Evolutionary conservation across 78 protist species (phyloP).

Genomic region (Pelomyxa schiedti): DNA sequence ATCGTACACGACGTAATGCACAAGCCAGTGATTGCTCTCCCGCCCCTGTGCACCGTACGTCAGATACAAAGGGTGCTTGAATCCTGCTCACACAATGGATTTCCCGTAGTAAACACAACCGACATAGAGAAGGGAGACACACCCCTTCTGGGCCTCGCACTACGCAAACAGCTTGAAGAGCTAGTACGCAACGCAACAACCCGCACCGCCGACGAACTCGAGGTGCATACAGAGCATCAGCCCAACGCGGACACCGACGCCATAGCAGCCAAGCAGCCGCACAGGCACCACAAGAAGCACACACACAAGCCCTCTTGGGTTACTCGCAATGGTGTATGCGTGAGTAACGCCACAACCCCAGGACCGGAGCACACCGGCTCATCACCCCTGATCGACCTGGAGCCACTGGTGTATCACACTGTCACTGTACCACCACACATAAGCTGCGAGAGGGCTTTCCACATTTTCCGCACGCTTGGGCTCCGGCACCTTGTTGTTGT

Average conservation of each 20-base stretch:
- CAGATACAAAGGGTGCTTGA: neutral
- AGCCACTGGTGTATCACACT: neutral
- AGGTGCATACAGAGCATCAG: no score
- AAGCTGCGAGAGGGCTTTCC: neutral
- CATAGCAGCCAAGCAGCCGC: no score
- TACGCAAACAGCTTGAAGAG: no score
- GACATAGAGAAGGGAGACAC: neutral
- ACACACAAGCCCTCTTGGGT: no score
- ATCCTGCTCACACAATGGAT: neutral
- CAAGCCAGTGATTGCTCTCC: neutral
- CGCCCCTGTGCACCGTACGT: no score
- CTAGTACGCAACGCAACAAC: no score
- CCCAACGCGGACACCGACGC: no score
- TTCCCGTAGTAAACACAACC: constrained; percentile 1
- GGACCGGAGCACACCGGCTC: no score
- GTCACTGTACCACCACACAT: neutral
- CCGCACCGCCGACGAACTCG: no score
- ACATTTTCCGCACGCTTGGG: constrained; percentile 5
- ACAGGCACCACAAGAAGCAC: no score
- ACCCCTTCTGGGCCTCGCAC: neutral
- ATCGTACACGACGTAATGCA: neutral
- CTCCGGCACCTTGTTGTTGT: constrained; percentile 22
- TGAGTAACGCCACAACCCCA: no score
- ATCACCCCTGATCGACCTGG: constrained; percentile 12
- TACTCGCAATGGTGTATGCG: no score